Percentiles rank a stretch among this genome's conserved stretches.
Conservation (phyloP, 306 rosid species). For the Sicyos baderoa region DNA sequence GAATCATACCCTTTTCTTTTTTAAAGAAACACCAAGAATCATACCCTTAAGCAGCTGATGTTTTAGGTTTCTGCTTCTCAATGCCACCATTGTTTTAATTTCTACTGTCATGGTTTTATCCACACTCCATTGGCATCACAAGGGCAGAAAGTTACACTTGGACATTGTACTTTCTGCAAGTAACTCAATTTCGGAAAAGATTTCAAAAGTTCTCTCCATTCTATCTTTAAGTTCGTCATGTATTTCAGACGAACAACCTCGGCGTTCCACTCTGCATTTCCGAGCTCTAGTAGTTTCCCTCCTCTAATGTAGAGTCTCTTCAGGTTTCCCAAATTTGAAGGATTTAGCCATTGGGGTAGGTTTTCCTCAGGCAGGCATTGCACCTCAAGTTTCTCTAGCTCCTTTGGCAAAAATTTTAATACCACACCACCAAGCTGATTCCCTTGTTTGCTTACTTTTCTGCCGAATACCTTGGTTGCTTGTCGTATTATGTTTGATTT, state of each 20-base stretch:
- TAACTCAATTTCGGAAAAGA: conserved; percentile 17
- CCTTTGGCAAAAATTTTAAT: too few species aligned
- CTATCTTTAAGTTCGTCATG: conserved; percentile 13
- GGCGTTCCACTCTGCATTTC: not conserved
- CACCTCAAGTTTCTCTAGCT: conserved; percentile 28
- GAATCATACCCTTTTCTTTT: too few species aligned
- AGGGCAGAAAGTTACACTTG: conserved; percentile 17
- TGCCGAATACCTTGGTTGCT: not conserved
- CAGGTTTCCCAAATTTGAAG: not conserved
- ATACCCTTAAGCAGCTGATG: not conserved
- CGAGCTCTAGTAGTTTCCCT: conserved; percentile 17
- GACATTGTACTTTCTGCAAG: conserved; percentile 24
- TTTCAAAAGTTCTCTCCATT: not conserved
- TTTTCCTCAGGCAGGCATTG: conserved; percentile 16
- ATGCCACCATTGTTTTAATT: conserved; percentile 2
- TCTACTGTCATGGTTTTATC: not conserved
- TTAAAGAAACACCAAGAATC: too few species aligned
- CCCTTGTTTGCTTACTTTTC: too few species aligned
- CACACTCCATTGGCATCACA: conserved; percentile 30
- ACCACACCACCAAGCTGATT: too few species aligned
- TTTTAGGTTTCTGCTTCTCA: not conserved
- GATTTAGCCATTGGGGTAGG: conserved; percentile 21
- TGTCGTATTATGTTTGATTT: not conserved
- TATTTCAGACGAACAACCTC: conserved; percentile 28
- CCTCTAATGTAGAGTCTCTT: conserved; percentile 33